Evolutionary conservation across 2,329 filamentous ascomycete genomes (phyloP), one percentile per base, ranked within the genome.

Genomic region (Graphilbum sp.): DNA sequence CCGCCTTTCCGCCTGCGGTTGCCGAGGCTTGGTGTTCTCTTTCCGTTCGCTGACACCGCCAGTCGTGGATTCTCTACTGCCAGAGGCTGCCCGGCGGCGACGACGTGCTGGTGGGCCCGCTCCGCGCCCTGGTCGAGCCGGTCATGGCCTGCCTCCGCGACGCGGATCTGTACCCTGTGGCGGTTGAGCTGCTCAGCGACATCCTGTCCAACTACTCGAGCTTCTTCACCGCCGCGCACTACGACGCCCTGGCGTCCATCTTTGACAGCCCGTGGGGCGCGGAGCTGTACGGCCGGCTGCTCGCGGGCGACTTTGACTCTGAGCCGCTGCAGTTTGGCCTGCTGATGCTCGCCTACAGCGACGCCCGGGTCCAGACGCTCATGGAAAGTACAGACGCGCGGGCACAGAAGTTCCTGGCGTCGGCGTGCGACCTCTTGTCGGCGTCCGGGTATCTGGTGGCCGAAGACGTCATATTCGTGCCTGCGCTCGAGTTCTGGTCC

Each of bases 401-500:
- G 33, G 66, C 63, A 11, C 62, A 66, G 39, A 59, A 60, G 23
- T 62, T 80, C 36, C 55, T 83, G 13, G 58, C 60, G 3, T 68
- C 64, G 25, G 61, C 83, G n/a, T 72, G 69, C 42, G 72, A 74
- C 4, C 64, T 90, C 5, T 61, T 87, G 19, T 67, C 67, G 17
- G 69, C 75, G 12, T 63, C 73, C 12, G 81, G 82, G 2, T 69
- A 73, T 47, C 72, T 79, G 1, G 75, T 77, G 2, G 69, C 69
- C 4, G 81, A 88, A 39, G 80, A 90, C 49, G 75, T 73, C 45
- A 72, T 86, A 11, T 86, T 84, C 39, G 70, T 81, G 1, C 71
- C 75, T 2, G 72, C 77, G 1, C 65, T 88, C 13, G 82, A 90
- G 49, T 88, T 90, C 52, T 90, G 84, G 83, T 78, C 72, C 16